Evolutionary conservation across 345 rosid genomes (phyloP).

Genomic region (Hirschfeldia incana): DNA sequence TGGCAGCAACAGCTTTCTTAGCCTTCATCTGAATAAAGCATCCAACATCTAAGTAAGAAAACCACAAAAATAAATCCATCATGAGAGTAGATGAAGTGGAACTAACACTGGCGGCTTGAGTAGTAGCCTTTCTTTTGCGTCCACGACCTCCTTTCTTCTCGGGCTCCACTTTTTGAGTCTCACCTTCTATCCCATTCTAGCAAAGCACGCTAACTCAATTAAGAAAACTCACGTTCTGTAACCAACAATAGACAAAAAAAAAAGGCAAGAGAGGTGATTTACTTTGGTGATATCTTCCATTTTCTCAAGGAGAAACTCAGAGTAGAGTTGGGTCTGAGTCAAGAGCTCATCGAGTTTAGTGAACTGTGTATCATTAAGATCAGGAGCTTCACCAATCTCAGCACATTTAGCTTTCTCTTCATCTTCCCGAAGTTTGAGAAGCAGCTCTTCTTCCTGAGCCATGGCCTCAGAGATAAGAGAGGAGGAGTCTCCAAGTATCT

Average conservation of each 20-base stretch:
- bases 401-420: conserved; percentile 40
- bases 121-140: conserved; percentile 71
- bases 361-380: conserved; percentile 57
- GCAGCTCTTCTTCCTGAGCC: conserved; percentile 67
- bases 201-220: conserved; percentile 24
- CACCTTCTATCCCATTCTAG: conserved; percentile 63
- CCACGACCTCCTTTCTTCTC: conserved; percentile 66
- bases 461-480: conserved; percentile 54
- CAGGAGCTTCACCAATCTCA: conserved; percentile 40
- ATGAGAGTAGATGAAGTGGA: conserved; percentile 6
- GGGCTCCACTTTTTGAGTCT: conserved; percentile 41
- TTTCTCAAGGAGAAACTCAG: conserved; percentile 86
- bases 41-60: neutral
- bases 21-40: conserved; percentile 59
- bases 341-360: conserved; percentile 79
- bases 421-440: conserved; percentile 53
- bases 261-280: conserved; percentile 23
- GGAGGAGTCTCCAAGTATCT: conserved; percentile 50
- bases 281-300: conserved; percentile 82
- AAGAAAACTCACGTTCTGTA: conserved; percentile 6
- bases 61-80: neutral
- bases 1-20: conserved; percentile 89
- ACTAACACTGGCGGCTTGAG: conserved; percentile 61
- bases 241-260: neutral
- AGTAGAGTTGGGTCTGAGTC: conserved; percentile 75